These are phyloP conservation scores for Leishmania guyanensis DNA, from an alignment of 208 protist genomes.

Conservation along the genomic window DNA sequence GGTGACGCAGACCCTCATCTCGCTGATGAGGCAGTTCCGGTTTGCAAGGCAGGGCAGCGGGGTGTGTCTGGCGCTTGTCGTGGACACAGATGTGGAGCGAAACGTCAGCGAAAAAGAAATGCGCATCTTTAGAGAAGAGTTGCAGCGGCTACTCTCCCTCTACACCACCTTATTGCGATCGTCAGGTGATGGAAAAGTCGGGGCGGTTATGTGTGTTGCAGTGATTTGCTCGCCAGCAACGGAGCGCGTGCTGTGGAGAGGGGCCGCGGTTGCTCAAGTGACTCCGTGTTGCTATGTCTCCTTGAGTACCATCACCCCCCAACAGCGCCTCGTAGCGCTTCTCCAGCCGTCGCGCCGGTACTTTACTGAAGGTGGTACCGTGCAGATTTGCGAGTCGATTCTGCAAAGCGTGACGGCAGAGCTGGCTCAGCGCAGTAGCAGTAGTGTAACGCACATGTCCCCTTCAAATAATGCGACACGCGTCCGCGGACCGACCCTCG, in stretches of 20 bases:
- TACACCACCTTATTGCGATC: constrained; percentile 10
- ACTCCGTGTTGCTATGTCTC: constrained; percentile 29
- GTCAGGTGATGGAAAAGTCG: not conserved
- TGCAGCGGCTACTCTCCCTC: constrained; percentile 19
- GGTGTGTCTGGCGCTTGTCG: constrained; percentile 23
- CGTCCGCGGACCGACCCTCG: constrained; percentile 26
- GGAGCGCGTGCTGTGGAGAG: constrained; percentile 31
- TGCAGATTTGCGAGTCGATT: constrained; percentile 23
- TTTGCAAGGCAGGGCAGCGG: constrained; percentile 11
- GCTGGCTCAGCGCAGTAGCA: constrained; percentile 3
- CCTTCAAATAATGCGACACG: constrained; percentile 13
- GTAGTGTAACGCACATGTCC: not conserved
- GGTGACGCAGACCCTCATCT: constrained; percentile 13
- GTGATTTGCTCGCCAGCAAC: constrained; percentile 24
- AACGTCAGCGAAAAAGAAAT: not conserved
- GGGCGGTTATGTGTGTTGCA: constrained; percentile 21
- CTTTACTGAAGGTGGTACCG: constrained; percentile 14
- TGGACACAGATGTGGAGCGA: constrained; percentile 1
- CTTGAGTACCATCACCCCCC: constrained; percentile 15
- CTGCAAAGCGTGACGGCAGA: constrained; percentile 14
- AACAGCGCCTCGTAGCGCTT: constrained; percentile 28
- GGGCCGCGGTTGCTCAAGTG: not conserved
- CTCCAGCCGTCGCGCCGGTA: constrained; percentile 25
- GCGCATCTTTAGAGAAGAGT: constrained; percentile 15
- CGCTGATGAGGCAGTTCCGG: constrained; percentile 4